Base-by-base conservation (phyloP, 2,329 filamentous ascomycete species). In the Arachnopeziza araneosa region DNA sequence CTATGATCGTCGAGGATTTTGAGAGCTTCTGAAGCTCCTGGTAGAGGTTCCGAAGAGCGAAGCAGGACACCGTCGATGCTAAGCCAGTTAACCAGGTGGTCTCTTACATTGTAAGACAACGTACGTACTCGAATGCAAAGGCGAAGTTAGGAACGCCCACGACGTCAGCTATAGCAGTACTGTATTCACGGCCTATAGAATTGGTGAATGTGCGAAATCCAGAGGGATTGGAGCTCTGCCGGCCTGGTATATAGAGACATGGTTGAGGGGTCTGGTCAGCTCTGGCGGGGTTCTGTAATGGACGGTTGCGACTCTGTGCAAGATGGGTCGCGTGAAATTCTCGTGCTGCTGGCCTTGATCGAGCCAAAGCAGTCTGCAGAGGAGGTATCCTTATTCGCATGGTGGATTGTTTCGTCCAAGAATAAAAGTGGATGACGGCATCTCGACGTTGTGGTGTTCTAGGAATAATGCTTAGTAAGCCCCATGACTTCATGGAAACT, bases 41-140 rank as follows among this genome's bases (percentile, higher is more conserved):
- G 88, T 53, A 98, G 86, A 2, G 90, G 86, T 63, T 87, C 84
- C 3, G 89, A 85, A 62, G 89, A 89, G 70, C 93, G 91, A 32
- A 98, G 82, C 22, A 99, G 84, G n/a, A 99, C 95, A 59, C 95
- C 95, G 74, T 99, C 95, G 72, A 99, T 89, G 55, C 70, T 72
- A 51, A 10, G 26, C 22, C 9, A 22, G n/a, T 44, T 14, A 44
- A 19, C 12, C 4, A 3, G 12, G 12, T 5, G 12, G 12, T 44
- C 17, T 44, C 36, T 14, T 44, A 19, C 6, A 44, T 44, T 44
- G 5, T 14, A 19, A 14, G 17, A 14, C 26, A 44, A 44, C 36
- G 17, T 44, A 44, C 36, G 6, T 44, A 44, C 36, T 44, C 36
- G 17, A 44, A 44, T 12, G 36, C 36, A 14, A 44, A 44, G 3